Evolutionary conservation across 2,329 filamentous ascomycete species (phyloP).

Genomic region (Fusarium bulbicola): DNA sequence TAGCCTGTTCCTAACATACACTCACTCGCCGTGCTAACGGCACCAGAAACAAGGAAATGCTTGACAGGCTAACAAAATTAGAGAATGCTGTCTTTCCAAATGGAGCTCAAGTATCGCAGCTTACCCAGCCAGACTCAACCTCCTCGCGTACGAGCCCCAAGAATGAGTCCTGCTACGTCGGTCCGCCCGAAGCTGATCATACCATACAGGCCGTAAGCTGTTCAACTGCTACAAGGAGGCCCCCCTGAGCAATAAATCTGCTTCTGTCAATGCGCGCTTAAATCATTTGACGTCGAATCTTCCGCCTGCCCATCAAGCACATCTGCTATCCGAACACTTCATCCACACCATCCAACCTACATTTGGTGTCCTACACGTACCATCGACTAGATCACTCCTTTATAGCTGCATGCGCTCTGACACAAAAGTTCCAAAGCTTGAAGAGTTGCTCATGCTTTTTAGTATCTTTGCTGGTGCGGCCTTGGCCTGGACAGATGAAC

Average conservation of each 20-base stretch:
- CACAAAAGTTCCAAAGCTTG: background rate
- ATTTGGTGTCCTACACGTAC: background rate
- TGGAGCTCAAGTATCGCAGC: background rate
- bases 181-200: background rate
- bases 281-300: background rate
- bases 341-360: background rate
- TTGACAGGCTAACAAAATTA: background rate
- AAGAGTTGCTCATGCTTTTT: background rate
- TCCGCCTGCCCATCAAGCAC: background rate
- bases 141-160: background rate
- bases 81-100: background rate
- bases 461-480: constrained; percentile 1
- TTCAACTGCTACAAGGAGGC: background rate
- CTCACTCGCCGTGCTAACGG: background rate
- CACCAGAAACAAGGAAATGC: background rate
- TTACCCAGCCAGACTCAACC: background rate
- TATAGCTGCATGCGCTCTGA: background rate
- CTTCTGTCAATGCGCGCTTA: background rate
- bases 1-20: background rate
- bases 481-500: background rate
- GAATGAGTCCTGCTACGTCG: no score
- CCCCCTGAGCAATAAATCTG: no score
- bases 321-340: background rate
- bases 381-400: background rate
- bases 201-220: background rate